Percentiles rank a stretch among this genome's conserved stretches.
Conservation (phyloP, 1,139 yeast genomes). For the Starmera stellimalicola region DNA sequence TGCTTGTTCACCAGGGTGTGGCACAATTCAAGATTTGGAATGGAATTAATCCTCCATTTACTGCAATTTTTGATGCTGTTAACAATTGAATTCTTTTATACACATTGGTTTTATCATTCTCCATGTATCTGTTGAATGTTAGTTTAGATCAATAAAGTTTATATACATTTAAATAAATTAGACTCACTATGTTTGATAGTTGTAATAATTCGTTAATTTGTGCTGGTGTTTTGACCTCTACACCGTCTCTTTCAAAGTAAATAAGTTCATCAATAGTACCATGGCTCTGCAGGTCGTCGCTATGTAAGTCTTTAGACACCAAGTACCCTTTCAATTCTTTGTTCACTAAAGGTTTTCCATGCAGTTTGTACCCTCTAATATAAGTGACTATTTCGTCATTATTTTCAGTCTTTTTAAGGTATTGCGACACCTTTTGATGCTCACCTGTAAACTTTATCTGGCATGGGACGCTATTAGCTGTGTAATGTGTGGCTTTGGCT, state of each 20-base stretch:
- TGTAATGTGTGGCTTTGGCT: conserved; percentile 2
- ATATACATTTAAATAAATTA: conserved; percentile 5
- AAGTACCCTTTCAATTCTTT: conserved; percentile 5
- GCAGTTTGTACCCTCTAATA: conserved; percentile 17
- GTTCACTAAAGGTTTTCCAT: conserved; percentile 8
- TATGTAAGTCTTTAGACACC: conserved; percentile 8
- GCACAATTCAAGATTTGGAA: conserved; percentile 80
- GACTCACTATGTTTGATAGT: not conserved
- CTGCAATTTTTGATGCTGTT: conserved; percentile 52
- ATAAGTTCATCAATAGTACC: conserved; percentile 8
- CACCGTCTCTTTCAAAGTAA: conserved; percentile 20
- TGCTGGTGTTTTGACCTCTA: conserved; percentile 4
- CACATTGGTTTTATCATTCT: not conserved
- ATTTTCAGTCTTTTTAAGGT: conserved; percentile 7
- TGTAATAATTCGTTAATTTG: conserved; percentile 13
- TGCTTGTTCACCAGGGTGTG: conserved; percentile 89
- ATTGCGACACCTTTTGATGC: conserved; percentile 7
- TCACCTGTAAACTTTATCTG: conserved; percentile 10
- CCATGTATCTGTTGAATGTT: conserved; percentile 10
- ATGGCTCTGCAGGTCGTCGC: conserved; percentile 12
- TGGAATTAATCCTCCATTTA: conserved; percentile 55
- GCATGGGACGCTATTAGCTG: conserved; percentile 10
- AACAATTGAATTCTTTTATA: conserved; percentile 8
- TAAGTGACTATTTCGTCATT: conserved; percentile 7
- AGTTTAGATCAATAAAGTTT: conserved; percentile 1